Conservation (phyloP, 495 filamentous ascomycete genomes). For the Lasiosphaeria ovina region DNA sequence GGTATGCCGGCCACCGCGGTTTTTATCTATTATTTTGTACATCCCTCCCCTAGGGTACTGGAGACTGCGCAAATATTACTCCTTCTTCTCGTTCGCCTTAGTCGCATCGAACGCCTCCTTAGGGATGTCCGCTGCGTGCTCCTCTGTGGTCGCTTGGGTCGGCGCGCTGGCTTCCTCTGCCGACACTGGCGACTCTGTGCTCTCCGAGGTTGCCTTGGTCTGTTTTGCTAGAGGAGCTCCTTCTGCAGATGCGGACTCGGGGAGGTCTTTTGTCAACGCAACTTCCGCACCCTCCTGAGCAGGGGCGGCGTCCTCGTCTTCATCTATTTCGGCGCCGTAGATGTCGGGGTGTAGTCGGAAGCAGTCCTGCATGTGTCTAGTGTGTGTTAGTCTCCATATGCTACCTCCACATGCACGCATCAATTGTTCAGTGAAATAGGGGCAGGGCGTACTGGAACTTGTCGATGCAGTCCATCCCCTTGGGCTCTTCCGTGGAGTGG, state of each 20-base stretch:
- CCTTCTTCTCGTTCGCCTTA: constrained; percentile 25
- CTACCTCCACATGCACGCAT: not conserved
- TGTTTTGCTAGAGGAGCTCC: not conserved
- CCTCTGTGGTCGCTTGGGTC: not conserved
- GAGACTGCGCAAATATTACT: constrained; percentile 7
- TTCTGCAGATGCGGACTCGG: constrained; percentile 1
- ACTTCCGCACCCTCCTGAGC: constrained; percentile 14
- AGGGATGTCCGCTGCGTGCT: constrained; percentile 14
- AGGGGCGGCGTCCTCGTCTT: constrained; percentile 63
- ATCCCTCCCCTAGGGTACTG: too few relatives aligned
- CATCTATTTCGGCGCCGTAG: constrained; percentile 86
- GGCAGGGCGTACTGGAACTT: constrained; percentile 78
- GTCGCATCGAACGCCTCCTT: constrained; percentile 28
- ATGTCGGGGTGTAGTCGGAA: constrained; percentile 88
- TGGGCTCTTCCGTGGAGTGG: constrained; percentile 89
- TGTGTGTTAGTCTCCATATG: constrained; percentile 24
- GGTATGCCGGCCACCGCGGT: not conserved
- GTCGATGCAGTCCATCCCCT: constrained; percentile 97
- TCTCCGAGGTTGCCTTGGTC: constrained; percentile 6
- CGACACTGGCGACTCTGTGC: constrained; percentile 1
- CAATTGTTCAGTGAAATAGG: not conserved
- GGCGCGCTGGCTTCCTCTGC: constrained; percentile 8
- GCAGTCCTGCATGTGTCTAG: constrained; percentile 92
- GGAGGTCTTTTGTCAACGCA: constrained; percentile 10
- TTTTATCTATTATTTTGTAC: constrained; percentile 4